A percentile compares a stretch with the other conserved stretches of the same genome.
Conservation (phyloP, 2,329 filamentous ascomycete species). For the Tolypocladium pustulatum region DNA sequence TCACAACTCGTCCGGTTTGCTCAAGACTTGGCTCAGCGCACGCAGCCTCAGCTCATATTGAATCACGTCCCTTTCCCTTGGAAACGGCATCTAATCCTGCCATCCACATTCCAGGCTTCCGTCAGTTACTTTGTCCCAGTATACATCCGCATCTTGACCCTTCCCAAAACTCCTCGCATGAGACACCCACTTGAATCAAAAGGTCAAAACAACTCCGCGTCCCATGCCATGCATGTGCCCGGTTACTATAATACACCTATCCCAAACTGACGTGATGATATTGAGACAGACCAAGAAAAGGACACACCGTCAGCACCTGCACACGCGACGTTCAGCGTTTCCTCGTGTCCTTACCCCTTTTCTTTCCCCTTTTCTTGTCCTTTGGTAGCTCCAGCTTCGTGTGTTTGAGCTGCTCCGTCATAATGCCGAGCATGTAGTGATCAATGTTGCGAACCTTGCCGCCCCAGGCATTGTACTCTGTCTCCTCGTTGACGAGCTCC, state of each 20-base stretch:
- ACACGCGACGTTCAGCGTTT: slow-evolving; percentile 24
- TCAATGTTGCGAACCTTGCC: slow-evolving; percentile 53
- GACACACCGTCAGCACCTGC: background rate
- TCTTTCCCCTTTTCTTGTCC: slow-evolving; percentile 50
- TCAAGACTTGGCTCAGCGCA: background rate
- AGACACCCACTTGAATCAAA: background rate
- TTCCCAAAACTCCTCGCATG: background rate
- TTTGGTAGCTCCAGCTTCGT: slow-evolving; percentile 52
- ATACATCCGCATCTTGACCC: background rate
- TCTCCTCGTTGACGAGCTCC: slow-evolving; percentile 21
- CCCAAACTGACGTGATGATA: background rate
- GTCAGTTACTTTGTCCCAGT: background rate
- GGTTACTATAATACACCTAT: background rate
- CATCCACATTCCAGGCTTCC: background rate
- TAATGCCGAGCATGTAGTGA: slow-evolving; percentile 62
- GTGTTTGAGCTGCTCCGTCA: slow-evolving; percentile 50
- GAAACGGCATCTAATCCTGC: background rate
- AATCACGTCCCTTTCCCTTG: background rate
- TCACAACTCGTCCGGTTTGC: background rate
- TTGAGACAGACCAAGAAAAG: background rate
- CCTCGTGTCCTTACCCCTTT: slow-evolving; percentile 46
- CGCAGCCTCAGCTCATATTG: background rate
- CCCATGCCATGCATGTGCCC: background rate
- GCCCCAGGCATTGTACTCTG: slow-evolving; percentile 50
- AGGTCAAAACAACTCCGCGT: background rate